Base-by-base conservation (phyloP, 345 rosid species). In the Adansonia digitata region DNA sequence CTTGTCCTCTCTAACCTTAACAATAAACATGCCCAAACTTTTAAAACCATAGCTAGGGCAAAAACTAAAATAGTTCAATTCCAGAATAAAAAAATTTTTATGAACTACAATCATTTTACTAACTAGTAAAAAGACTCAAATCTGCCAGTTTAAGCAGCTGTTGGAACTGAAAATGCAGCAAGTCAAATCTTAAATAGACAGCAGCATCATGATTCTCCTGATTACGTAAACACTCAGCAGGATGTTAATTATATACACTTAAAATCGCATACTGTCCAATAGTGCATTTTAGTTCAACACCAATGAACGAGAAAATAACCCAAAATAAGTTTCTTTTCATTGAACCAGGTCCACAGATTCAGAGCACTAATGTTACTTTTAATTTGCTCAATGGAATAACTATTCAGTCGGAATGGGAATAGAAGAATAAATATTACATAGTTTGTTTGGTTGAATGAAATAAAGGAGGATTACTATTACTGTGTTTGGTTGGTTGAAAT, bases 1-100 rank as follows among this genome's bases (percentile, higher is more conserved):
- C 76, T 42, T 61, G 31, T 45, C 34, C 56, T 63, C 77, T 67
- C 31, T 73, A 69, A 61, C 77, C 80, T 76, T 68, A 62, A 77
- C 20, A 53, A 69, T 37, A 26, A 69, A n/a, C 12, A 69, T 18
- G 8, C 22, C 66, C 63, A 75, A 55, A 34, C 34, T 75, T 18
- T 56, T 13, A 31, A 2, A 48, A 45, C 17, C 12, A 31, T 2
- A 65, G 35, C 42, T 51, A 43, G 24, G 61, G 2, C n/a, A n/a
- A 55, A 55, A 55, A 31, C 37, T 27, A 14, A 59, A 59, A 59
- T 14, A 59, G 22, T 48, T 26, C 71, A 45, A 34, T 43, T 26
- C 45, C 22, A 67, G 22, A 67, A 43, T 14, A 37, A 64, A 39
- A 39, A 7, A 22, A 55, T 8, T 9, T 22, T 22, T 53, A 3